Conservation (phyloP, 2,329 filamentous ascomycete species). For the Colletotrichum coccodes region DNA sequence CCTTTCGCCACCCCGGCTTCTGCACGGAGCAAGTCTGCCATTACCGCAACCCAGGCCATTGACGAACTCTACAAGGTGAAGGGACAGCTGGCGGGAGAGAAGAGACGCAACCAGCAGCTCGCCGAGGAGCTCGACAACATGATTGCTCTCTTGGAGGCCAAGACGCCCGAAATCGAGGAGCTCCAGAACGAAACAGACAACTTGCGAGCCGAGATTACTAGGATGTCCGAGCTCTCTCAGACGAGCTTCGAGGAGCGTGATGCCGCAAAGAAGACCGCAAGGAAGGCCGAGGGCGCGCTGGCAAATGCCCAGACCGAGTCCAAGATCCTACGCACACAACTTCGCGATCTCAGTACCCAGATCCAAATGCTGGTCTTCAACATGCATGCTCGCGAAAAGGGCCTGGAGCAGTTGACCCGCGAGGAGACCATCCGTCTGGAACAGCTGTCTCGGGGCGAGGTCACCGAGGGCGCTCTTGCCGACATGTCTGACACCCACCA, state of each 20-base stretch:
- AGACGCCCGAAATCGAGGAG: conserved; percentile 89
- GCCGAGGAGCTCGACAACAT: conserved; percentile 85
- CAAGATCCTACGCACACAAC: conserved; percentile 83
- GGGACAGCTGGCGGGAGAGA: conserved; percentile 78
- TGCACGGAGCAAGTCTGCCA: conserved; percentile 62
- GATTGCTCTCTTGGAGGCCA: conserved; percentile 84
- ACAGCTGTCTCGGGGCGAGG: conserved; percentile 79
- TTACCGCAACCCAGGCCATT: conserved; percentile 71
- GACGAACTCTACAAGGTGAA: conserved; percentile 76
- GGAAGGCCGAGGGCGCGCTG: conserved; percentile 81
- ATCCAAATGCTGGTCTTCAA: conserved; percentile 92
- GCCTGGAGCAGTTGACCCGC: conserved; percentile 74
- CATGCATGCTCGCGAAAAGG: conserved; percentile 83
- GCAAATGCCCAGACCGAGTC: conserved; percentile 73
- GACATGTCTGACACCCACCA: conserved; percentile 87
- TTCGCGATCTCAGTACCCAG: conserved; percentile 90
- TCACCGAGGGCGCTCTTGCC: conserved; percentile 75
- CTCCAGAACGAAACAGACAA: conserved; percentile 83
- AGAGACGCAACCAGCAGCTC: conserved; percentile 79
- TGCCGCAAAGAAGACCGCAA: conserved; percentile 77
- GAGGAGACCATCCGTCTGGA: conserved; percentile 82
- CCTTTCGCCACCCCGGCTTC: conserved; percentile 72
- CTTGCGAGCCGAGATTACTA: conserved; percentile 81
- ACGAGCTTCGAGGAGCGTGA: conserved; percentile 85
- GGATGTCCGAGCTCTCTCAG: conserved; percentile 87